Evolutionary conservation across 2,329 filamentous ascomycete genomes (phyloP).

Genomic region (Elsinoe necatrix): DNA sequence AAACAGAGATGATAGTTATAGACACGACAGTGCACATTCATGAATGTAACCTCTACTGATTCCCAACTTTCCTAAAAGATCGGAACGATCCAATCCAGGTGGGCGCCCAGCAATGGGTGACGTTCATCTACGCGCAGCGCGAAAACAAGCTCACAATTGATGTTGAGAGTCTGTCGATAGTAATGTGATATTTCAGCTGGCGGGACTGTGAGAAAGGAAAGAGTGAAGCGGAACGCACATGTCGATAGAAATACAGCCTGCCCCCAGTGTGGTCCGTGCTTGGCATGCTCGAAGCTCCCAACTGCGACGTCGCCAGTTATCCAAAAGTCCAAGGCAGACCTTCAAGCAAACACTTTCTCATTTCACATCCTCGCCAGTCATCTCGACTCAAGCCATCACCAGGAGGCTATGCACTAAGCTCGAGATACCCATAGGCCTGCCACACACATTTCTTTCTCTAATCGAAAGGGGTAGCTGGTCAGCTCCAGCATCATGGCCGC

Average conservation of each 20-base stretch:
- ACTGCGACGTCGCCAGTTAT: conserved; percentile 14
- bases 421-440: not conserved
- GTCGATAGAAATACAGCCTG: conserved; percentile 15
- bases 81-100: conserved; percentile 55
- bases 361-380: not conserved
- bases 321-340: conserved; percentile 24
- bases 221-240: conserved; percentile 24
- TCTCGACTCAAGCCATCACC: not conserved
- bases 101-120: conserved; percentile 64
- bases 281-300: conserved; percentile 14
- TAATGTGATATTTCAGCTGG: conserved; percentile 50
- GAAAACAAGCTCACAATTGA: conserved; percentile 53
- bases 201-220: conserved; percentile 40
- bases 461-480: conserved; percentile 13
- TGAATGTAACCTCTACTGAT: conserved; percentile 62
- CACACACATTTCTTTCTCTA: not conserved
- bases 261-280: conserved; percentile 5
- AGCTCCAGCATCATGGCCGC: conserved; percentile 16
- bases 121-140: conserved; percentile 57
- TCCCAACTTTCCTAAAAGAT: conserved; percentile 57
- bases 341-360: not conserved
- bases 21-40: not conserved
- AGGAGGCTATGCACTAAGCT: not conserved
- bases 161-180: conserved; percentile 47
- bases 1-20: no score